A percentile compares a stretch with the other conserved stretches of the same genome.
Evolutionary conservation across 73 alveolate species (phyloP).

Genomic region (Tetrahymena elliotti): DNA sequence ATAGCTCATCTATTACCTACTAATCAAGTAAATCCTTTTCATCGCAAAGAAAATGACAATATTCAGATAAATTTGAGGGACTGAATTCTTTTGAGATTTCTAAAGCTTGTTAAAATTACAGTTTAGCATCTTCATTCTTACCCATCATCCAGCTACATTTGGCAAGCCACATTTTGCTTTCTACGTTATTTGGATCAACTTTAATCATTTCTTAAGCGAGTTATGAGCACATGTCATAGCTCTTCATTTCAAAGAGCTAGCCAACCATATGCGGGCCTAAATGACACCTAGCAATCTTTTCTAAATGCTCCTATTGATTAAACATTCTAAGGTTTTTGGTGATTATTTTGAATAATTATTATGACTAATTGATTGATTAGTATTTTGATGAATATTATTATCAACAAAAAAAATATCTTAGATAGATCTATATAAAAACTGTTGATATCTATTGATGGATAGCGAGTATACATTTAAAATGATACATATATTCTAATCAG

Average conservation of each 20-base stretch:
- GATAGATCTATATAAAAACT: background rate
- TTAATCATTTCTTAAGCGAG: background rate
- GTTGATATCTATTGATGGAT: background rate
- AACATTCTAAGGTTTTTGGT: background rate
- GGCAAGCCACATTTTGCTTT: background rate
- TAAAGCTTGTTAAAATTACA: background rate
- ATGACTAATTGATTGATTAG: background rate
- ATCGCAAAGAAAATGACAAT: background rate
- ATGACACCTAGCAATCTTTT: background rate
- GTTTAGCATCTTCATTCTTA: background rate
- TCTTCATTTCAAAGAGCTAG: background rate
- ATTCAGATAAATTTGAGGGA: background rate
- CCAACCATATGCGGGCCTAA: background rate
- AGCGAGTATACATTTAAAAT: background rate
- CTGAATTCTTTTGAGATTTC: background rate
- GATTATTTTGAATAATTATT: background rate
- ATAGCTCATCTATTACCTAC: background rate
- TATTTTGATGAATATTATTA: too few relatives aligned
- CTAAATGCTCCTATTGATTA: background rate
- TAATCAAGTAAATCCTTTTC: background rate
- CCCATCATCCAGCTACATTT: background rate
- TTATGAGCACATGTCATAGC: background rate
- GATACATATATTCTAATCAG: background rate
- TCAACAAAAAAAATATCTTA: background rate
- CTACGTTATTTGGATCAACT: background rate